Evolutionary conservation across 305 asterid genomes (phyloP), one percentile per base, ranked within the genome.

Genomic region (Stenogyne calaminthoides): DNA sequence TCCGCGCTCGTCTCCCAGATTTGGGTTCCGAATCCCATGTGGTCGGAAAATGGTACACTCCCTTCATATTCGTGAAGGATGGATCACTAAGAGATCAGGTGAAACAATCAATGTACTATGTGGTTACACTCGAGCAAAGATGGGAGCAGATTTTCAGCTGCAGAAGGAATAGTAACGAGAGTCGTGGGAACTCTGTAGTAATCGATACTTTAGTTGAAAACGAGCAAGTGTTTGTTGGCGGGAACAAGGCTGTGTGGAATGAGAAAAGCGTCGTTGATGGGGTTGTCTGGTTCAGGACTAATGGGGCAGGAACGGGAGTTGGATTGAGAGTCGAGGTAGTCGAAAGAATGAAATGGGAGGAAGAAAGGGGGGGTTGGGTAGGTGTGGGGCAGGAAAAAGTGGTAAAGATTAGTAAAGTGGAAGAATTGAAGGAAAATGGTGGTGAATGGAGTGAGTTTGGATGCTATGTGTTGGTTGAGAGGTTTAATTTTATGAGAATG

Each of bases 1-100:
- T 89, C 44, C 88, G 91, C 0, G 73, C 82, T 37, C 77, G 56
- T 9, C 84, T 77, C 10, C 93, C 88, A n/a, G 75, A 64, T 4
- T 73, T 83, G 5, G 34, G 37, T 49, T 75, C 86, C 0, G 10
- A 74, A 0, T 69, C 83, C 0, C 55, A 9, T 80, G 75, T 72
- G 1, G 89, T 88, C 0, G 96, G 95, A 7, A 88, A 84, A 80
- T 89, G 93, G 95, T 92, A 87, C 58, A 65, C 78, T 19, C 95
- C 96, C 10, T 89, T 84, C 40, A 10, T 81, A 9, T 89, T 89
- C 40, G 82, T 91, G 20, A 89, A 82, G 76, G 97, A 88, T 10
- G 80, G 86, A 3, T 16, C 85, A 0, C 10, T 82, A 39, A 76
- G 46, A 56, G 86, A 86, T 52, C 92, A 88, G 74, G 76, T 85